phyloP scores from a whole-genome alignment of 345 rosid genomes.

The Schrenkiella parvula region DNA sequence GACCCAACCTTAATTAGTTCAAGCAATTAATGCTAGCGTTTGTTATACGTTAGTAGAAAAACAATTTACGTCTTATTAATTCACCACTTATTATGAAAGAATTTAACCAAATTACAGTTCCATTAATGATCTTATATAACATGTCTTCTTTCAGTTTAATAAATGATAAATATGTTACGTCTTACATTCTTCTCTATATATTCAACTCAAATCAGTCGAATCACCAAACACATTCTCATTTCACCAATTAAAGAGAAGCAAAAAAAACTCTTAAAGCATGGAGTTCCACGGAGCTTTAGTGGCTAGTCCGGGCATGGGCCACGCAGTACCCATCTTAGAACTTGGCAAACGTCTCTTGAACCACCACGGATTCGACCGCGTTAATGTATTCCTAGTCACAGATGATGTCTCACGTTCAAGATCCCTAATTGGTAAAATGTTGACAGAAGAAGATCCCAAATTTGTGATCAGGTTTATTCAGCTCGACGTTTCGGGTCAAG shows the following conservation, averaged over 20 bases:
- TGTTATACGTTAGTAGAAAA: neutral
- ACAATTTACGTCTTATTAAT: neutral
- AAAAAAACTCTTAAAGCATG: neutral
- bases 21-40: neutral
- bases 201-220: neutral
- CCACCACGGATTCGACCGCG: slow-evolving; percentile 15
- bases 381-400: slow-evolving; percentile 29
- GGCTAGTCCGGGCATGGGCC: slow-evolving; percentile 42
- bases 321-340: slow-evolving; percentile 26
- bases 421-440: neutral
- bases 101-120: neutral
- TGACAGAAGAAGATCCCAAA: slow-evolving; percentile 5
- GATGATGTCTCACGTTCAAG: slow-evolving; percentile 18
- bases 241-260: neutral
- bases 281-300: slow-evolving; percentile 27
- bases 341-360: slow-evolving; percentile 28
- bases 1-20: neutral
- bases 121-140: neutral
- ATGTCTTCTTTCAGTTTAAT: slow-evolving; percentile 3
- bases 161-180: slow-evolving; percentile 10
- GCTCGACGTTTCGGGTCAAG: slow-evolving; percentile 28
- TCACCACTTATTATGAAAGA: neutral
- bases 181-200: slow-evolving; percentile 5
- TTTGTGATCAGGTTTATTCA: slow-evolving; percentile 30
- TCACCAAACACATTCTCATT: slow-evolving; percentile 9